phyloP scores from a whole-genome alignment of 2,329 filamentous ascomycete genomes.

The Aspergillus candidus region DNA sequence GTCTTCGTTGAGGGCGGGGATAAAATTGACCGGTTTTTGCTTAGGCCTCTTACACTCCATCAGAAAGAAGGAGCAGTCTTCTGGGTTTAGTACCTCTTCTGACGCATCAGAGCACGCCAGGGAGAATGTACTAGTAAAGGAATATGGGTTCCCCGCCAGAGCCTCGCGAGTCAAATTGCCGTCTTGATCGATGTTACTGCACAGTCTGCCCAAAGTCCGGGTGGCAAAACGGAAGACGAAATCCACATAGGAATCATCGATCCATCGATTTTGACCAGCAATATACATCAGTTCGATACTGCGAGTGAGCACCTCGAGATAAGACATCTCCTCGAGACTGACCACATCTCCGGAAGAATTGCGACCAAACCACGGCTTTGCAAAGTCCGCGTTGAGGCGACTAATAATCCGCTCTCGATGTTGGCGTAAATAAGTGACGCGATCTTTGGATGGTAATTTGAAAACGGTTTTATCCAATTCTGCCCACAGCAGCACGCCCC shows the following conservation, averaged over 20 bases:
- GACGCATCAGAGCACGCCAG: conserved; percentile 68
- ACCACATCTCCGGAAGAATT: conserved; percentile 70
- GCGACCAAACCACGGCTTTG: conserved; percentile 89
- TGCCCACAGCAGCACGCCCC: conserved; percentile 33
- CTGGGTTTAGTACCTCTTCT: conserved; percentile 84
- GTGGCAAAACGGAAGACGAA: conserved; percentile 89
- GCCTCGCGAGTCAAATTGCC: conserved; percentile 48
- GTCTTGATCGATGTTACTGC: conserved; percentile 59
- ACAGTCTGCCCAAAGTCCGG: conserved; percentile 73
- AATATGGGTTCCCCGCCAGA: conserved; percentile 4
- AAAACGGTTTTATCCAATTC: conserved; percentile 30
- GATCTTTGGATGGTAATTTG: conserved; percentile 9
- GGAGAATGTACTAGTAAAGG: conserved; percentile 6
- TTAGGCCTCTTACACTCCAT: conserved; percentile 77
- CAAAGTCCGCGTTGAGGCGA: conserved; percentile 87
- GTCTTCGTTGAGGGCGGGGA: conserved; percentile 82
- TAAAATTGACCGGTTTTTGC: conserved; percentile 92
- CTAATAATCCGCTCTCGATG: conserved; percentile 80
- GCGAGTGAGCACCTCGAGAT: conserved; percentile 72
- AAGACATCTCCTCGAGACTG: conserved; percentile 90
- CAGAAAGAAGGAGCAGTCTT: conserved; percentile 92
- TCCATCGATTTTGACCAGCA: conserved; percentile 80
- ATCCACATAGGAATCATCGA: conserved; percentile 69
- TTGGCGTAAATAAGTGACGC: conserved; percentile 75
- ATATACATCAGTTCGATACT: conserved; percentile 84